phyloP scores from a whole-genome alignment of 1,139 yeast species.

The Yamadazyma pseudoaaseri region DNA sequence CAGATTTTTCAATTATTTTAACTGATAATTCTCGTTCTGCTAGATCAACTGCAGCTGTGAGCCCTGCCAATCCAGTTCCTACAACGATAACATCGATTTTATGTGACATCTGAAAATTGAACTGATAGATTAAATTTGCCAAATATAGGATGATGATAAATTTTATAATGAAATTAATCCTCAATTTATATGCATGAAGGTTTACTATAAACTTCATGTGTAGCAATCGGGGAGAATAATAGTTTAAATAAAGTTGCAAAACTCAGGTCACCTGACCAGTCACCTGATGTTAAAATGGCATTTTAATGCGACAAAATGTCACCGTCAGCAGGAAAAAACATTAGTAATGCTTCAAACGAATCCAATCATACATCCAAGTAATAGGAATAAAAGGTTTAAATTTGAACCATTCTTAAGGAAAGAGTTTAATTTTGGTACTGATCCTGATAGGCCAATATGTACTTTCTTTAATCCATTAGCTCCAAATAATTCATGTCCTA shows the following conservation, averaged over 20 bases:
- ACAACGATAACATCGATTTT: constrained; percentile 22
- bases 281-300: no score
- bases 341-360: constrained; percentile 31
- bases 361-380: constrained; percentile 44
- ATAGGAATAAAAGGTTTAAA: constrained; percentile 53
- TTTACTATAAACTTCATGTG: neutral
- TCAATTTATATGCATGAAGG: neutral
- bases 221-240: no score
- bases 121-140: neutral
- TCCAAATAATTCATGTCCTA: constrained; percentile 77
- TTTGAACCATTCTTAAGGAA: constrained; percentile 81
- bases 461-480: constrained; percentile 61
- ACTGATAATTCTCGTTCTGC: constrained; percentile 25
- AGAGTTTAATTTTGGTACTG: constrained; percentile 80
- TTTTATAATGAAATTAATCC: no score
- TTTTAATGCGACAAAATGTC: neutral
- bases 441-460: constrained; percentile 90
- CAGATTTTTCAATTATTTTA: constrained; percentile 29
- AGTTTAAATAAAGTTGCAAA: no score
- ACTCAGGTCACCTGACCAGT: neutral
- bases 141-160: no score
- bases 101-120: no score
- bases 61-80: constrained; percentile 39
- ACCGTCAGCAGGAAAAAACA: neutral
- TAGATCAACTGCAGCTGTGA: constrained; percentile 29